Evolutionary conservation across 495 filamentous ascomycete species (phyloP).

Genomic region (Rostrohypoxylon terebratum): DNA sequence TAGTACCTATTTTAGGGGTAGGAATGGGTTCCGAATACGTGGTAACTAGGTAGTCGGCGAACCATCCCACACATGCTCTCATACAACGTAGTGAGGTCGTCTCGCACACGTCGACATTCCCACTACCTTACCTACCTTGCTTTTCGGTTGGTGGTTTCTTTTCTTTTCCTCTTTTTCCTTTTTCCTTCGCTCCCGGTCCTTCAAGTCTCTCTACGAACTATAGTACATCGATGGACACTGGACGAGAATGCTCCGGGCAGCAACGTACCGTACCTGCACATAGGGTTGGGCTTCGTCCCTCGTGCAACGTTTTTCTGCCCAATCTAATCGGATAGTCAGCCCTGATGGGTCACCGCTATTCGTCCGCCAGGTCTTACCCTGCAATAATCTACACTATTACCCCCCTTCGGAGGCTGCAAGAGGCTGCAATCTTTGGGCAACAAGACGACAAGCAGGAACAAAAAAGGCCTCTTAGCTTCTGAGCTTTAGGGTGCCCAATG

Average conservation of each 20-base stretch:
- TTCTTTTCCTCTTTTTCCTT: conserved; percentile 25
- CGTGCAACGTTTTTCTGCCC: conserved; percentile 49
- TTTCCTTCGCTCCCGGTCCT: conserved; percentile 20
- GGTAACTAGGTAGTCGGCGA: conserved; percentile 37
- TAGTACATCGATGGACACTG: conserved; percentile 25
- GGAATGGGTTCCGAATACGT: conserved; percentile 35
- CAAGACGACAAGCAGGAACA: conserved; percentile 34
- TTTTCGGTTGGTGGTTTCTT: conserved; percentile 13
- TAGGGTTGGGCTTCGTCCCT: conserved; percentile 41
- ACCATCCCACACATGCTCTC: conserved; percentile 28
- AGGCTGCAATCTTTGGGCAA: conserved; percentile 44
- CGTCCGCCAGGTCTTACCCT: conserved; percentile 42
- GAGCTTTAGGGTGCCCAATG: conserved; percentile 50
- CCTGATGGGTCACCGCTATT: conserved; percentile 47
- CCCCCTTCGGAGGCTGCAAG: conserved; percentile 14
- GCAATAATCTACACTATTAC: conserved; percentile 36
- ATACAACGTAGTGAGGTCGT: conserved; percentile 21
- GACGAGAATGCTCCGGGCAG: conserved; percentile 43
- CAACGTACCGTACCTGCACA: conserved; percentile 39
- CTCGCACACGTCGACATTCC: conserved; percentile 36
- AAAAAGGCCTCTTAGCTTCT: conserved; percentile 26
- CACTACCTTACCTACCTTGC: conserved; percentile 27
- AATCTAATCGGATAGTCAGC: conserved; percentile 47
- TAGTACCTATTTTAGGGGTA: conserved; percentile 16
- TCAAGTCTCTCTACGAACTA: conserved; percentile 28